These are phyloP conservation scores for Gyrodon lividus DNA, from an alignment of 768 basidiomycete genomes.

Conservation along the genomic window DNA sequence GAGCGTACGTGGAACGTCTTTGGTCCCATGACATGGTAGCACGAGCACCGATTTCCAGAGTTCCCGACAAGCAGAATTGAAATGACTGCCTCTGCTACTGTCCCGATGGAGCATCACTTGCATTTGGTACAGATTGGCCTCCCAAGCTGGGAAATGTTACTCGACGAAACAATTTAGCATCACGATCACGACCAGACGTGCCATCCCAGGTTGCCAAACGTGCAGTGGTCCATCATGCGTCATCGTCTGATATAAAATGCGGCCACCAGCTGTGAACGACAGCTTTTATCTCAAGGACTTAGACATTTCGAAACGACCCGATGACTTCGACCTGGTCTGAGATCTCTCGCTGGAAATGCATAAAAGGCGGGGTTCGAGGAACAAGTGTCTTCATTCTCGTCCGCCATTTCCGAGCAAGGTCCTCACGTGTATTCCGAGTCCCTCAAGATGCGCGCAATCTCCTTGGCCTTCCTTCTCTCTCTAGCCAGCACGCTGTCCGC, in stretches of 20 bases:
- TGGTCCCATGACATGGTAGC: too few species aligned
- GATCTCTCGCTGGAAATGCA: constrained; percentile 1
- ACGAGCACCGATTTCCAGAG: too few species aligned
- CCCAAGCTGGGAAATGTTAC: too few species aligned
- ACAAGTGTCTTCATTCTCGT: neutral
- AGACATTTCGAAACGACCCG: constrained; percentile 12
- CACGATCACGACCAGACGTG: neutral
- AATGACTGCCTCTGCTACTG: too few species aligned
- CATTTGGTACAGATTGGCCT: too few species aligned
- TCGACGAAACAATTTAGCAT: neutral
- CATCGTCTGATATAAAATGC: neutral
- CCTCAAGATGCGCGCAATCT: constrained; percentile 22
- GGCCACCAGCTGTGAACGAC: neutral
- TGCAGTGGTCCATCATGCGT: neutral
- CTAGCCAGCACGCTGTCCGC: constrained; percentile 11
- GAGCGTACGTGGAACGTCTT: too few species aligned
- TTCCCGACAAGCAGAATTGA: too few species aligned
- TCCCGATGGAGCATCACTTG: too few species aligned
- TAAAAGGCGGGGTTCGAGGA: constrained; percentile 9
- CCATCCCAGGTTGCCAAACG: neutral
- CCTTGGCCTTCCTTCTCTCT: constrained; percentile 14
- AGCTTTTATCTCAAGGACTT: too few species aligned
- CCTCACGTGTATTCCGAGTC: constrained; percentile 15
- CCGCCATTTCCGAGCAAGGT: constrained; percentile 2
- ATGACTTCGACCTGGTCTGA: neutral